Evolutionary conservation across 2,329 filamentous ascomycete species (phyloP), one percentile per base, ranked within the genome.

Genomic region (Dichotomopilus funicola): DNA sequence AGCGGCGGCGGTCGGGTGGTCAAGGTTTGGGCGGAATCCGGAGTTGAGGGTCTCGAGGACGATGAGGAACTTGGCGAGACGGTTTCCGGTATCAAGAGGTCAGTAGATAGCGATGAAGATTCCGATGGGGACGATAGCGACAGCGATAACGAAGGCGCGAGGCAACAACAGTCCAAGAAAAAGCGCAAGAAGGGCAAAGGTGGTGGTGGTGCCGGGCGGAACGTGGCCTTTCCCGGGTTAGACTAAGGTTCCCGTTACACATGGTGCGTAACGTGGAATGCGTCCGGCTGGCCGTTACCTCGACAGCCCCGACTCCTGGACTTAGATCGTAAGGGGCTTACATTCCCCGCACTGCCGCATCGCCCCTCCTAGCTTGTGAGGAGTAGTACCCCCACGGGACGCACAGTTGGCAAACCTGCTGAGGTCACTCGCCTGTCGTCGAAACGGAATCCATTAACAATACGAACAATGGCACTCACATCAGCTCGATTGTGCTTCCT

Each of bases 1-100:
- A 95, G 86, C 65, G 91, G 90, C 9, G 94, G 94, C 53, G 94
- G 94, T 0, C 81, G 80, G 63, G 84, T 85, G 0, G 81, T 99
- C 60, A 96, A 96, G 71, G 85, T 97, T 1, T 99, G 94, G 94
- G 83, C 94, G 67, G 81, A 86, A 58, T 75, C 80, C n/a, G 76
- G 75, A 2, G 77, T 79, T 27, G 75, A 73, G 1, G 65, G 68
- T 35, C 63, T 63, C 2, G 68, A 69, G 1, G 75, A 75, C 1
- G 77, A 76, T 0, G 79, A 80, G 0, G 78, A 77, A 1, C 75
- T 78, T 11, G 75, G 78, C 10, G 74, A 75, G 8, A 63, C 67
- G 40, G 63, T 65, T 3, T 66, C 66, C 5, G 75, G 74, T 9
- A 75, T 73, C 6, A 80, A 81, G 49, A 75, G 77, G 31, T 74